Percentiles rank a stretch among this genome's conserved stretches.
Evolutionary conservation across 768 basidiomycete genomes (phyloP).

Genomic region (Termitomyces sp.): DNA sequence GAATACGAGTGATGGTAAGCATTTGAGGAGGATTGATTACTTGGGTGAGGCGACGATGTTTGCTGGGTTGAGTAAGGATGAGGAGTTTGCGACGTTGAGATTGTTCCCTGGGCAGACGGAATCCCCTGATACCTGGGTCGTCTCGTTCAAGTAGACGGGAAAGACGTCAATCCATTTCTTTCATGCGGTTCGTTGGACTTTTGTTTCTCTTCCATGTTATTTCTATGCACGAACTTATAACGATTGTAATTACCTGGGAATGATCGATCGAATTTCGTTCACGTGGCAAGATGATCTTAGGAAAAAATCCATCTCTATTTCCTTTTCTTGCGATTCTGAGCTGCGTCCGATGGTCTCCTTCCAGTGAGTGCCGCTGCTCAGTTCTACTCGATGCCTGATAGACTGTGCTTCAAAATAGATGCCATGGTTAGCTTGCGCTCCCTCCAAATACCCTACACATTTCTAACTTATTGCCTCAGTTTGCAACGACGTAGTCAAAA

Average conservation of each 20-base stretch:
- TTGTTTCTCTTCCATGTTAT: background rate
- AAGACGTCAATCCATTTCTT: too few species aligned
- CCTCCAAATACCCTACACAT: background rate
- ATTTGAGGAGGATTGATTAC: conserved; percentile 56
- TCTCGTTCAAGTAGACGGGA: conserved; percentile 36
- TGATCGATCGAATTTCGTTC: background rate
- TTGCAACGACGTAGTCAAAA: conserved; percentile 87
- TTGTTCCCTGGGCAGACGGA: conserved; percentile 37
- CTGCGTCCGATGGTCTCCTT: conserved; percentile 62
- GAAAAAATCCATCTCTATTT: background rate
- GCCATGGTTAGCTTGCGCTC: conserved; percentile 50
- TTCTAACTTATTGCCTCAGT: conserved; percentile 29
- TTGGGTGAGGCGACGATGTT: conserved; percentile 56
- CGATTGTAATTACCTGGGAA: too few species aligned
- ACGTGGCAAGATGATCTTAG: conserved; percentile 4
- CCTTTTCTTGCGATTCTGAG: background rate
- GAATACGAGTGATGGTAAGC: conserved; percentile 28
- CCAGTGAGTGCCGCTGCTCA: conserved; percentile 39
- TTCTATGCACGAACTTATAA: background rate
- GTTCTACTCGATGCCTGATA: background rate
- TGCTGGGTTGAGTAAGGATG: conserved; percentile 56
- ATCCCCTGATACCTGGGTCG: conserved; percentile 53
- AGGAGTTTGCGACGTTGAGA: conserved; percentile 47
- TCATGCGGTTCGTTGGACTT: background rate
- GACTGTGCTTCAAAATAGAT: conserved; percentile 35